Evolutionary conservation across 495 filamentous ascomycete species (phyloP).

Genomic region (Aspergillus avenaceus): DNA sequence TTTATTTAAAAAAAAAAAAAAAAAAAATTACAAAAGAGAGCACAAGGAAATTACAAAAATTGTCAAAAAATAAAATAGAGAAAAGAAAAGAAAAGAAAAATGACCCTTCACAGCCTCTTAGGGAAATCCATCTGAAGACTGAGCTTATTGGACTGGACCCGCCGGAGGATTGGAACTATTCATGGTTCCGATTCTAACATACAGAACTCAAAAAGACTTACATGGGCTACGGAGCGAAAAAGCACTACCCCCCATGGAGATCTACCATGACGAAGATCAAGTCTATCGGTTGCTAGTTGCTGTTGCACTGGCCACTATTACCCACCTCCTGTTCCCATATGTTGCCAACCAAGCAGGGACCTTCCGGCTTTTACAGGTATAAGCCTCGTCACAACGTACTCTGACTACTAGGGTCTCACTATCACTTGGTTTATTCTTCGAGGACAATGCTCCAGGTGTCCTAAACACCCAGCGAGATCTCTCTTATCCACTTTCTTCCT

Average conservation of each 20-base stretch:
- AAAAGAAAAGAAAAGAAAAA: not conserved
- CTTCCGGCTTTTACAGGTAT: constrained; percentile 16
- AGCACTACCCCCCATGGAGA: constrained; percentile 18
- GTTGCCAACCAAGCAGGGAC: constrained; percentile 8
- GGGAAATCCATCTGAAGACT: constrained; percentile 14
- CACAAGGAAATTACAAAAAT: no score
- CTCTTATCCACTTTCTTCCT: not conserved
- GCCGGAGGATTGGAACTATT: constrained; percentile 21
- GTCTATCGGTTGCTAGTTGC: constrained; percentile 41
- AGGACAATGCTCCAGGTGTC: constrained; percentile 1
- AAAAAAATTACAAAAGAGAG: no score
- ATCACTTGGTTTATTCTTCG: constrained; percentile 9
- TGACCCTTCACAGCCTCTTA: not conserved
- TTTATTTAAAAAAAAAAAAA: constrained; percentile 1
- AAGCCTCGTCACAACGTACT: constrained; percentile 27
- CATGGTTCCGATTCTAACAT: constrained; percentile 13
- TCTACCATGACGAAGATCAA: constrained; percentile 40
- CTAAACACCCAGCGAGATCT: not conserved
- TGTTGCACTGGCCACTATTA: constrained; percentile 37
- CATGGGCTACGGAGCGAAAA: constrained; percentile 6
- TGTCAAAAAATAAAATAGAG: constrained; percentile 7
- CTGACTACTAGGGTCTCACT: constrained; percentile 6
- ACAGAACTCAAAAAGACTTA: constrained; percentile 8
- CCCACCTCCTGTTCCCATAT: constrained; percentile 18
- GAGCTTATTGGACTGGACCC: constrained; percentile 16